Evolutionary conservation across 225 moss, liverwort and hornwort genomes (phyloP), one percentile per base, ranked within the genome.

Genomic region (Bryoerythrophyllum caledonicum): DNA sequence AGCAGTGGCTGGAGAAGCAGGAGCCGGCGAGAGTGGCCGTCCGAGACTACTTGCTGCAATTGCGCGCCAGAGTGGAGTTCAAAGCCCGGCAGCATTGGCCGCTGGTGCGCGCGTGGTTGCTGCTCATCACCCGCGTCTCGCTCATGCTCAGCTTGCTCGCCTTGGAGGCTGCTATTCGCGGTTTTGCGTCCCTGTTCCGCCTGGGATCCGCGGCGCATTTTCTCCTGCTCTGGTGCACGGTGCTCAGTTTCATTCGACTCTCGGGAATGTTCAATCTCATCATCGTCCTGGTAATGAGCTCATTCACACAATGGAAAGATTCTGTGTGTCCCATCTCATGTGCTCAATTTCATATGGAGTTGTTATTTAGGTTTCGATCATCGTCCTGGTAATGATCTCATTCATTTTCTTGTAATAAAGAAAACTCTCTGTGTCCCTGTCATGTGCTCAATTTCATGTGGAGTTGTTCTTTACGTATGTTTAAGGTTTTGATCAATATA

Each of bases 201-300:
- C 86, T 96, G 71, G 92, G 94, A 52, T 91, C 96, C 43, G 88
- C 94, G 73, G 91, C 96, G 27, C 78, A 91, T 62, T 96, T 94
- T 71, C 76, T 96, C 62, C 83, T 94, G 73, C 82, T 94, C 80
- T 96, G 96, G 96, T 94, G 94, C 77, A 82, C 92, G 26, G 83
- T 88, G 68, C 78, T 94, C 62, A 92, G 82, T 81, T 92, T 96
- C 74, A 78, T 88, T 62, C 81, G 84, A 60, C 74, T 96, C 48
- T 88, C 94, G 41, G 96, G 96, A 53, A 74, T 94, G 40, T 69
- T 88, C 74, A 96, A 90, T 83, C 80, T 90, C 49, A 48, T 79
- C 75, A 71, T 94, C 70, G 68, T 61, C 68, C 76, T 92, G 84
- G 96, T 96, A 91, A 86, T 76, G 35, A 40, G 68, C 69, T 76